These are phyloP conservation scores for Starmerella sp. DNA, from an alignment of 805 yeast genomes.

Conservation along the genomic window DNA sequence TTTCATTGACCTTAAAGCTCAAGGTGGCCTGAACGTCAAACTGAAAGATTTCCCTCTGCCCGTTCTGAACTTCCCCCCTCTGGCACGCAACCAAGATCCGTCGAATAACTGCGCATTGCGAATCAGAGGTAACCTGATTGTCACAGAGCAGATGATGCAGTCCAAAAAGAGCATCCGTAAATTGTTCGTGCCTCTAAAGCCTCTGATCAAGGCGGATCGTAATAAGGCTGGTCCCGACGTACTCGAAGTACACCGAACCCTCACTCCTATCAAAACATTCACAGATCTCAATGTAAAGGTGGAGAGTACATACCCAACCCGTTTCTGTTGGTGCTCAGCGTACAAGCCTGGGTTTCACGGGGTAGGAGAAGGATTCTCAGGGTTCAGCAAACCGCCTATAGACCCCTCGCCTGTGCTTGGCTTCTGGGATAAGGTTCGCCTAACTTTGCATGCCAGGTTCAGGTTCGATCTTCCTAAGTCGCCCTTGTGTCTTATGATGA, in stretches of 20 bases:
- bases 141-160: constrained; percentile 52
- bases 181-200: constrained; percentile 51
- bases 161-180: constrained; percentile 46
- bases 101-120: constrained; percentile 26
- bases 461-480: constrained; percentile 41
- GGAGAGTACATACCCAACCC: constrained; percentile 45
- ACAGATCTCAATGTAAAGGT: constrained; percentile 49
- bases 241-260: constrained; percentile 58
- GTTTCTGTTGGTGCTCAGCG: constrained; percentile 75
- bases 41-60: constrained; percentile 83
- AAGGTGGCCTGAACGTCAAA: constrained; percentile 20
- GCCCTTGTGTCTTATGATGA: constrained; percentile 34
- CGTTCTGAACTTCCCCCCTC: constrained; percentile 55
- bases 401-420: constrained; percentile 82
- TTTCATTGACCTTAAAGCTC: constrained; percentile 33
- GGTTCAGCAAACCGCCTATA: constrained; percentile 77
- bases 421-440: constrained; percentile 82
- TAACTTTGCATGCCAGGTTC: constrained; percentile 63
- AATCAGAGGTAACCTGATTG: constrained; percentile 51
- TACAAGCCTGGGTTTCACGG: constrained; percentile 78
- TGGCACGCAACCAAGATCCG: constrained; percentile 30
- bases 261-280: constrained; percentile 63
- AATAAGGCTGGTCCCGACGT: constrained; percentile 36
- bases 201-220: constrained; percentile 30
- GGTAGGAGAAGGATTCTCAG: constrained; percentile 62